Conservation (phyloP, 306 rosid genomes). For the Ceratonia siliqua region DNA sequence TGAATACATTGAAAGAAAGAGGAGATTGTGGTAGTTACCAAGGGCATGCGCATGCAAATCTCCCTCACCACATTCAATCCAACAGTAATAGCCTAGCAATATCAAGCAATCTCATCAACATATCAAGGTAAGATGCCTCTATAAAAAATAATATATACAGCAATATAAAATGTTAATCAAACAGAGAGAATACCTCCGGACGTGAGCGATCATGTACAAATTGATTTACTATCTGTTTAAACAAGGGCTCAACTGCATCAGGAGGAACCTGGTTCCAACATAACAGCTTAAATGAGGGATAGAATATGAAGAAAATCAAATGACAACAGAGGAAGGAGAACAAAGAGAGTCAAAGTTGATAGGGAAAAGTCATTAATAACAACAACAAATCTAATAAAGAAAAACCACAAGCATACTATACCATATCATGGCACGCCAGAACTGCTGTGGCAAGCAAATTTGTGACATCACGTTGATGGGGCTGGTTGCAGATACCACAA, state of each 20-base stretch:
- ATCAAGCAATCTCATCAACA: conserved; percentile 35
- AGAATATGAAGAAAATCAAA: conserved; percentile 1
- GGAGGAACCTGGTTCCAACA: conserved; percentile 76
- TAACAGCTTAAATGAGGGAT: conserved; percentile 24
- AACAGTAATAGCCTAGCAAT: conserved; percentile 83
- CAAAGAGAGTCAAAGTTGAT: conserved; percentile 8
- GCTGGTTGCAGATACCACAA: conserved; percentile 59
- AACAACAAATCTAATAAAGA: not conserved
- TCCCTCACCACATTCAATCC: conserved; percentile 84
- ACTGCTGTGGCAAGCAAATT: conserved; percentile 84
- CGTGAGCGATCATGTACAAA: conserved; percentile 92
- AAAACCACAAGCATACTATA: conserved; percentile 35
- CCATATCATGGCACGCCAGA: conserved; percentile 97
- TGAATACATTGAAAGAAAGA: conserved; percentile 11
- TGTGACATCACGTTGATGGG: conserved; percentile 80
- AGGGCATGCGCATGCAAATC: conserved; percentile 83
- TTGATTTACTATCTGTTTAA: conserved; percentile 82
- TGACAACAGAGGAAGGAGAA: not conserved
- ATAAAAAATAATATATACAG: not conserved
- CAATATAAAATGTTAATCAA: conserved; percentile 6
- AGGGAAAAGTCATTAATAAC: conserved; percentile 20
- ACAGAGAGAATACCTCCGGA: conserved; percentile 66
- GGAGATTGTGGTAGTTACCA: conserved; percentile 56
- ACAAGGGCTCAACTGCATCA: conserved; percentile 79
- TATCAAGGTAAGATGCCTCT: conserved; percentile 4